phyloP scores from a whole-genome alignment of 495 filamentous ascomycete species.

The Neurospora sp. region DNA sequence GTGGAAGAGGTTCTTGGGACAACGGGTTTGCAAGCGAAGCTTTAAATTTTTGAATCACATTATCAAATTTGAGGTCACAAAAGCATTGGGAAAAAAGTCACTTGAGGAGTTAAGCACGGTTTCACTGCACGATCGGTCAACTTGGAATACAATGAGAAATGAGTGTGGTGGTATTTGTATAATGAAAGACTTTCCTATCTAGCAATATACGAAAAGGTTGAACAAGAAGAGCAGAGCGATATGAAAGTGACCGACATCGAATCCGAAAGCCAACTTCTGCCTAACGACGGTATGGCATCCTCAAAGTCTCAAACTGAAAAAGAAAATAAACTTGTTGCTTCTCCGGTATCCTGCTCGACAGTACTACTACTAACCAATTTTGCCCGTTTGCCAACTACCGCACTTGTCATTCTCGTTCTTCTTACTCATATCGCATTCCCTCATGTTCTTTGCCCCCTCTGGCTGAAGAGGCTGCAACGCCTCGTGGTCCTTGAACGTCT shows the following conservation, averaged over 20 bases:
- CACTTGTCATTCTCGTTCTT: background rate
- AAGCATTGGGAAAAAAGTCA: background rate
- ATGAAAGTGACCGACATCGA: background rate
- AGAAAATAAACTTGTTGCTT: background rate
- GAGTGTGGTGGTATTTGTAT: background rate
- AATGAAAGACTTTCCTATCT: background rate
- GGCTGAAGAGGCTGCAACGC: background rate
- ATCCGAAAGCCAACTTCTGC: background rate
- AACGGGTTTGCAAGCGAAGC: background rate
- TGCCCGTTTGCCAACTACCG: background rate
- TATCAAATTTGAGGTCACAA: background rate
- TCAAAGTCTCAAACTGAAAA: too few species aligned
- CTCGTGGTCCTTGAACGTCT: background rate
- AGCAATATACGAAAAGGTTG: background rate
- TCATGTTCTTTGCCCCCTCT: background rate
- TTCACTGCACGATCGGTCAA: background rate
- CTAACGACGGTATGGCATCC: background rate
- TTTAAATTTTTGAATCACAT: background rate
- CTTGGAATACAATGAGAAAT: background rate
- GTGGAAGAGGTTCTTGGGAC: conserved; percentile 27
- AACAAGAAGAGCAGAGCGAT: background rate
- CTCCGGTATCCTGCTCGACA: background rate
- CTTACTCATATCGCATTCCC: background rate
- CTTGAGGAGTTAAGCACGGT: background rate
- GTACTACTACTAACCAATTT: background rate